A percentile compares a stretch with the other conserved stretches of the same genome.
phyloP scores from a whole-genome alignment of 2,329 filamentous ascomycete species.

The Colletotrichum phormii region DNA sequence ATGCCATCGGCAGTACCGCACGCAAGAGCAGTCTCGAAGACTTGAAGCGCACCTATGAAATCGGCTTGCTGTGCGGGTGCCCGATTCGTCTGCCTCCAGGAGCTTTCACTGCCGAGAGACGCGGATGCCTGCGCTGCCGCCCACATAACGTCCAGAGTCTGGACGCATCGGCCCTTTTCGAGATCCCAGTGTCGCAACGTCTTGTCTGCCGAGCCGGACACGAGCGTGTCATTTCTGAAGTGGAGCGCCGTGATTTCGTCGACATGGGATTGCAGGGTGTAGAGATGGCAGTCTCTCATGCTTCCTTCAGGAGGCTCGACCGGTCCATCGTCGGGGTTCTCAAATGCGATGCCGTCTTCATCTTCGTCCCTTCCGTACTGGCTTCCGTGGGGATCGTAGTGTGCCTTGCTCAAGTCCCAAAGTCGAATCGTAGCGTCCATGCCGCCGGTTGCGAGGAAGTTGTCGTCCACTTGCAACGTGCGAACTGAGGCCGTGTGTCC shows the following conservation, averaged over 20 bases:
- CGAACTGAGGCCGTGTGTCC: conserved; percentile 95
- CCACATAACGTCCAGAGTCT: conserved; percentile 98
- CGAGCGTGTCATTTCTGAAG: conserved; percentile 88
- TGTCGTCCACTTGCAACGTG: conserved; percentile 93
- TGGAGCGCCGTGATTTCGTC: conserved; percentile 95
- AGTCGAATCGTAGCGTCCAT: conserved; percentile 94
- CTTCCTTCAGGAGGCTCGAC: conserved; percentile 81
- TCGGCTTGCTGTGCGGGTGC: conserved; percentile 78
- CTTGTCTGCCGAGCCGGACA: conserved; percentile 97
- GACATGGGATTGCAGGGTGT: conserved; percentile 88
- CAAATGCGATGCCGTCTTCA: conserved; percentile 78
- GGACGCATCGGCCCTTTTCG: conserved; percentile 95
- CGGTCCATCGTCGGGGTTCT: conserved; percentile 74
- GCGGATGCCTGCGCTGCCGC: conserved; percentile 90
- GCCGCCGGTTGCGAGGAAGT: conserved; percentile 92
- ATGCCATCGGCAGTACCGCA: conserved; percentile 98
- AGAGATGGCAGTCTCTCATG: conserved; percentile 91
- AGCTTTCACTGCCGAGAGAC: conserved; percentile 70
- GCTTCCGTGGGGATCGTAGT: conserved; percentile 79
- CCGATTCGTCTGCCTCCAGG: conserved; percentile 81
- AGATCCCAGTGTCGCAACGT: conserved; percentile 98
- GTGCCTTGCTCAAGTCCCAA: conserved; percentile 93
- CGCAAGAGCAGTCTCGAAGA: conserved; percentile 94
- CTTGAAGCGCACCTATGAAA: conserved; percentile 94
- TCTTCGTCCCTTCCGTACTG: conserved; percentile 68